Evolutionary conservation across 2,329 filamentous ascomycete genomes (phyloP).

Genomic region (Cryphonectria radicalis): DNA sequence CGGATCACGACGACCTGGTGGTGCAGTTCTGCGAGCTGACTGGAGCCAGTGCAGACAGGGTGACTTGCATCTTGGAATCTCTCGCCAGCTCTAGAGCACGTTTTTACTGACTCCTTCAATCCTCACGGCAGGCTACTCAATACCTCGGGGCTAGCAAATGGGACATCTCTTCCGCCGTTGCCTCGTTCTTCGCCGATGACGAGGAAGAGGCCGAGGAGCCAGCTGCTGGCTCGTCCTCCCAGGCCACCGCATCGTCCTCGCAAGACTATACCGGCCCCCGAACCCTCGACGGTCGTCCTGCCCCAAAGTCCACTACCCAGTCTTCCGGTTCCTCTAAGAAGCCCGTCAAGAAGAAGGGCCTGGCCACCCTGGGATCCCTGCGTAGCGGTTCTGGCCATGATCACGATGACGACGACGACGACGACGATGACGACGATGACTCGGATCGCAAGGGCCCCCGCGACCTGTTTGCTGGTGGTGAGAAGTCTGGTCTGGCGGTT

Average conservation of each 20-base stretch:
- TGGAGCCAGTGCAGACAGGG: conserved; percentile 52
- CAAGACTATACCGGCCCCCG: conserved; percentile 63
- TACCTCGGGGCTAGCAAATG: conserved; percentile 69
- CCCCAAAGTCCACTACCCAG: conserved; percentile 46
- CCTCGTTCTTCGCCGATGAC: conserved; percentile 63
- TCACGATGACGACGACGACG: conserved; percentile 63
- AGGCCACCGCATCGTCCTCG: conserved; percentile 36
- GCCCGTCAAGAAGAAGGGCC: conserved; percentile 59
- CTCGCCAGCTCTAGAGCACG: background rate
- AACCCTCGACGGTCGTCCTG: conserved; percentile 66
- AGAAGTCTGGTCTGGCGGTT: conserved; percentile 76
- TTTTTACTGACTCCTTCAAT: background rate
- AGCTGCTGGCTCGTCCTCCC: conserved; percentile 46
- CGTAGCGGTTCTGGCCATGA: conserved; percentile 56
- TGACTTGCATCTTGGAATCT: conserved; percentile 35
- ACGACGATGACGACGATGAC: conserved; percentile 58
- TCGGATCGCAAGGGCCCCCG: conserved; percentile 63
- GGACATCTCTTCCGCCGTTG: conserved; percentile 66
- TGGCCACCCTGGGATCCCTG: conserved; percentile 64
- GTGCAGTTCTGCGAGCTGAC: conserved; percentile 62
- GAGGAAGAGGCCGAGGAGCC: conserved; percentile 53
- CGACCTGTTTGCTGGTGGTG: conserved; percentile 81
- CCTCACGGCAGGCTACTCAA: conserved; percentile 61
- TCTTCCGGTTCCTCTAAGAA: conserved; percentile 45
- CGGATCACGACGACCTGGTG: conserved; percentile 48